Conservation (phyloP, 1,284 basidiomycete genomes). For the Farysia itapuensis region DNA sequence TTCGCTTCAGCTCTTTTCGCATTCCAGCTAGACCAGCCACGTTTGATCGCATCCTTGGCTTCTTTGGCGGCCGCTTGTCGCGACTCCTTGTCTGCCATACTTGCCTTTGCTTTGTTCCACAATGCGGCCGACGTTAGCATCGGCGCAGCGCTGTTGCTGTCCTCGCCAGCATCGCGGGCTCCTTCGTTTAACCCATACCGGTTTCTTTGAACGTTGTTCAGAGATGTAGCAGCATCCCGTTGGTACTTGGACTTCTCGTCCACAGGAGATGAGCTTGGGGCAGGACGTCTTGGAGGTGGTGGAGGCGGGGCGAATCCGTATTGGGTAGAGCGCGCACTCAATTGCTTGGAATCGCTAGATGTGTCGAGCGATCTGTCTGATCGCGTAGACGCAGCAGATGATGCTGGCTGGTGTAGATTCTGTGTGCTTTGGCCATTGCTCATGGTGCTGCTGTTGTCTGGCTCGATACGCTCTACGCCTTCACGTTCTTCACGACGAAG, state of each 20-base stretch:
- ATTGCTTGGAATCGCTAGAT: background rate
- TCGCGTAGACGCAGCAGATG: background rate
- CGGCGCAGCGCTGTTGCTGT: conserved; percentile 1
- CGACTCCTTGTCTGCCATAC: conserved; percentile 54
- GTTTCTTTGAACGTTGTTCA: conserved; percentile 24
- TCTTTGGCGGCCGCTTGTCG: conserved; percentile 50
- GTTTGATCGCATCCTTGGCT: conserved; percentile 55
- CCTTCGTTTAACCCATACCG: conserved; percentile 23
- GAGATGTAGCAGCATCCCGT: conserved; percentile 21
- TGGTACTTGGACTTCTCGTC: conserved; percentile 4
- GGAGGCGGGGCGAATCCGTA: conserved; percentile 6
- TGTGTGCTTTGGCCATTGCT: too few species aligned
- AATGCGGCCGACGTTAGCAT: conserved; percentile 21
- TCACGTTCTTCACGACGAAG: background rate
- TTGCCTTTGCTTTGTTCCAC: conserved; percentile 55
- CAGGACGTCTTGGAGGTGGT: conserved; percentile 17
- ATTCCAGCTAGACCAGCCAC: conserved; percentile 56
- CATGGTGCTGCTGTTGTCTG: too few species aligned
- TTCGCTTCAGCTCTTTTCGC: conserved; percentile 26
- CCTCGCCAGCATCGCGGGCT: conserved; percentile 4
- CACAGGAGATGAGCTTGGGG: background rate
- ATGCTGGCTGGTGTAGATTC: too few species aligned
- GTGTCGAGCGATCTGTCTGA: background rate
- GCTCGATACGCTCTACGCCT: too few species aligned
- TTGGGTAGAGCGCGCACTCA: background rate